Evolutionary conservation across 192 early-diverging fungal species (phyloP), one percentile per base, ranked within the genome.

Genomic region (Coemansia sp.): DNA sequence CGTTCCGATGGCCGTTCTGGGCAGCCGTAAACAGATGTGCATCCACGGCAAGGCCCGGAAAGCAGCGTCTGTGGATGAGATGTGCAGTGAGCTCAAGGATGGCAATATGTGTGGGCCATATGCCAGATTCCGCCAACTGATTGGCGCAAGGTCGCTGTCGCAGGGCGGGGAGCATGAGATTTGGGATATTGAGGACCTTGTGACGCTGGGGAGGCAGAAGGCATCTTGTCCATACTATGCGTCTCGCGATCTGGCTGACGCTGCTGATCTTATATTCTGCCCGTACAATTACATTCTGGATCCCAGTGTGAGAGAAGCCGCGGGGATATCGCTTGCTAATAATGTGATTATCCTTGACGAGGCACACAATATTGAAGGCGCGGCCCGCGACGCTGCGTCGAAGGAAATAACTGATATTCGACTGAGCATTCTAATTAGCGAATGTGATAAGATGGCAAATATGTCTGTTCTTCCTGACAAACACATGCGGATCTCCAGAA

Each of bases 211-310:
- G 7, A 77, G 61, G 49, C 26, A 62, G 16, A n/a, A 13, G 37
- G 32, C 49, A 40, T 83, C 72, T 3, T 90, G 89, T 26, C 83
- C 89, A 2, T 90, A 89, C 66, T 90, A 70, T 66, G 83, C 87
- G 3, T 49, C 84, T 6, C 78, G 83, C 32, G 80, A 73, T 7
- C 8, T 87, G 16, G 66, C 80, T 8, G 73, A 58, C 7, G 47
- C 26, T 3, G 87, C 87, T 6, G 84, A 90, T 6, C 62, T 90
- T 16, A 65, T 90, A 5, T 89, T 90, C 58, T 88, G 87, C 41
- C 89, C 89, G 0, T 90, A 90, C 64, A 88, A 90, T 45, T 90
- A 90, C 40, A 73, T 90, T 0, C 70, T 90, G 46, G 87, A 88
- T 67, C 89, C 89, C 0, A 61, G 69, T 0, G 85, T 90, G 22